Evolutionary conservation across 228 moss, liverwort and hornwort genomes (phyloP), one percentile per base, ranked within the genome.

Genomic region (Sphagnum fallax): DNA sequence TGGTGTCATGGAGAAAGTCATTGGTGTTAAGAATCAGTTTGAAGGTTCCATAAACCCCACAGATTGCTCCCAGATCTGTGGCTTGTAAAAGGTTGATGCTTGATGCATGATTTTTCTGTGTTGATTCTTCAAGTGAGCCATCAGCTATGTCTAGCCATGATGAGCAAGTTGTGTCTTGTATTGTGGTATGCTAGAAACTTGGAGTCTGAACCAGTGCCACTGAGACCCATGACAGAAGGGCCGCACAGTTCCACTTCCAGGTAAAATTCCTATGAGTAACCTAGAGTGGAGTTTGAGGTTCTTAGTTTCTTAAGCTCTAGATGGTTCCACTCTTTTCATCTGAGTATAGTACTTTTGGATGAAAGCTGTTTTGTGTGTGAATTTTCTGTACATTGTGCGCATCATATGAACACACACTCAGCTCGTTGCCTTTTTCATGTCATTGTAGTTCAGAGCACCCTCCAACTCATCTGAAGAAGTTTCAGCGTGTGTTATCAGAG

Each of bases 161-260:
- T 32, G 32, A 32, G 32, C 32, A 32, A 32, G 4, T 57, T 57
- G 55, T 13, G 55, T 57, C 16, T 2, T 62, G 18, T 16, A 9
- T 62, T 62, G 62, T 47, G 47, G 62, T 16, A 62, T 16, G 10
- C 13, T 57, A 57, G 55, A 8, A 32, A 32, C 32, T 32, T 57
- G 55, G 13, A 32, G 32, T 32, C 32, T 32, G 32, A 32, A 32
- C 32, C 32, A 32, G 32, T 32, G 32, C 32, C 32, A 32, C 32
- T 2, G 67, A 91, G 78, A 78, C 71, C 74, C 16, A 80, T 81
- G 67, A 57, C 77, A 50, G 90, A 95, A 66, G 88, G 84, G 57
- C 81, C 87, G 67, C 83, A 84, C 64, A 96, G 95, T 79, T 96
- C 89, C 71, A 92, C 95, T 69, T 91, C 90, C 67, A 92, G 95